These are phyloP conservation scores for Penicillium angulare DNA, from an alignment of 495 filamentous ascomycete species.

Conservation along the genomic window DNA sequence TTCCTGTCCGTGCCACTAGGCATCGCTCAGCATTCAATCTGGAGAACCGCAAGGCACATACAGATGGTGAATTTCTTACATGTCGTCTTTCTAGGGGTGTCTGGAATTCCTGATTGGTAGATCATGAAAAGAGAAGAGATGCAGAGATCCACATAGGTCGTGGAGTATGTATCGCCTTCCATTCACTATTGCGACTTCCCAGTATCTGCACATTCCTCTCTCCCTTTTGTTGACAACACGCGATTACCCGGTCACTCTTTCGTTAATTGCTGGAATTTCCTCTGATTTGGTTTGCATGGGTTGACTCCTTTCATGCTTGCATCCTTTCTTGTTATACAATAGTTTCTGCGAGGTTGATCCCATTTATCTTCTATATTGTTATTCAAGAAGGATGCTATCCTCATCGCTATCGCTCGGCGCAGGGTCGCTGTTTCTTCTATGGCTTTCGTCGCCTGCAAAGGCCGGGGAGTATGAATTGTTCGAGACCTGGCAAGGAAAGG, in stretches of 20 bases:
- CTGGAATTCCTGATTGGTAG: too few relatives aligned
- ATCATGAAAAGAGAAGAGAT: too few relatives aligned
- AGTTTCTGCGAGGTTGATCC: constrained; percentile 3
- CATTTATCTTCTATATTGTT: not conserved
- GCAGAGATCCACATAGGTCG: too few relatives aligned
- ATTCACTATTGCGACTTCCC: constrained; percentile 4
- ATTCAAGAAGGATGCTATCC: constrained; percentile 16
- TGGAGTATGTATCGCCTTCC: not conserved
- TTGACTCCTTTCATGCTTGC: constrained; percentile 5
- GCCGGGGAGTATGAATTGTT: constrained; percentile 39
- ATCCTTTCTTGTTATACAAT: not conserved
- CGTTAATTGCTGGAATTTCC: constrained; percentile 2
- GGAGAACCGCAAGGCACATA: too few relatives aligned
- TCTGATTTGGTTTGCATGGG: too few relatives aligned
- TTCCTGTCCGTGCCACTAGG: constrained; percentile 4
- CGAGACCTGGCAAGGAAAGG: constrained; percentile 44
- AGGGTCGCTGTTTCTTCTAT: constrained; percentile 28
- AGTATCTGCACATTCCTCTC: constrained; percentile 14
- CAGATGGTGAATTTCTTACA: too few relatives aligned
- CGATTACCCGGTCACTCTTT: constrained; percentile 19
- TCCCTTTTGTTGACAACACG: constrained; percentile 22
- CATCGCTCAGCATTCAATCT: too few relatives aligned
- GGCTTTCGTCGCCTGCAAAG: constrained; percentile 13
- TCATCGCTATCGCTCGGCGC: constrained; percentile 23
- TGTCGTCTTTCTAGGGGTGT: too few relatives aligned